Conservation (phyloP, 202 grass and related monocot genomes). For the Saccharum hybrid region DNA sequence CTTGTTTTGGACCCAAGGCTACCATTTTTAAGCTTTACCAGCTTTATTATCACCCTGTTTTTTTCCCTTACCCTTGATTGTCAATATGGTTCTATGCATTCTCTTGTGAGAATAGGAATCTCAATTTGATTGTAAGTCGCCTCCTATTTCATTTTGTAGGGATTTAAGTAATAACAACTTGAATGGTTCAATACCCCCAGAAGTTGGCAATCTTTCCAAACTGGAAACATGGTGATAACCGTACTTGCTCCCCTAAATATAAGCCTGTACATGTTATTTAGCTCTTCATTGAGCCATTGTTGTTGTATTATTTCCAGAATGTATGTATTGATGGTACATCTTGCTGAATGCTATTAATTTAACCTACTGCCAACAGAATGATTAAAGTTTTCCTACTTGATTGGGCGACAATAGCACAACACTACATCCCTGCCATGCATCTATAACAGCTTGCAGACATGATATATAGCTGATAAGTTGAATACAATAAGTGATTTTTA, state of each 20-base stretch:
- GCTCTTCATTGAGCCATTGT: too few relatives aligned
- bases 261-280: neutral
- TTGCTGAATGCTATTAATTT: too few relatives aligned
- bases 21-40: neutral
- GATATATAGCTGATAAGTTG: neutral
- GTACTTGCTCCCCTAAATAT: conserved; percentile 14
- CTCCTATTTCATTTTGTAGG: conserved; percentile 54
- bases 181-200: conserved; percentile 53
- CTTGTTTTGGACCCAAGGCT: neutral
- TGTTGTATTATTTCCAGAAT: too few relatives aligned
- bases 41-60: neutral
- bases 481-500: neutral
- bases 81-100: neutral
- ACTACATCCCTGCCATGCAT: too few relatives aligned
- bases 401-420: too few relatives aligned
- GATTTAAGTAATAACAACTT: conserved; percentile 68
- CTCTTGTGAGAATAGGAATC: neutral
- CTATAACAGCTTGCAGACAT: neutral
- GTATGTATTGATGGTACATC: too few relatives aligned
- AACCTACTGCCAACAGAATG: too few relatives aligned
- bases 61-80: neutral
- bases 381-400: too few relatives aligned
- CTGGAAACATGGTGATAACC: conserved; percentile 57
- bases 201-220: conserved; percentile 48
- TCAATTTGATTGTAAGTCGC: conserved; percentile 5